Percentiles rank a stretch among this genome's conserved stretches.
These are phyloP conservation scores for Auxenochlorella pyrenoidosa DNA, from an alignment of 139 green algal genomes.

Conservation along the genomic window DNA sequence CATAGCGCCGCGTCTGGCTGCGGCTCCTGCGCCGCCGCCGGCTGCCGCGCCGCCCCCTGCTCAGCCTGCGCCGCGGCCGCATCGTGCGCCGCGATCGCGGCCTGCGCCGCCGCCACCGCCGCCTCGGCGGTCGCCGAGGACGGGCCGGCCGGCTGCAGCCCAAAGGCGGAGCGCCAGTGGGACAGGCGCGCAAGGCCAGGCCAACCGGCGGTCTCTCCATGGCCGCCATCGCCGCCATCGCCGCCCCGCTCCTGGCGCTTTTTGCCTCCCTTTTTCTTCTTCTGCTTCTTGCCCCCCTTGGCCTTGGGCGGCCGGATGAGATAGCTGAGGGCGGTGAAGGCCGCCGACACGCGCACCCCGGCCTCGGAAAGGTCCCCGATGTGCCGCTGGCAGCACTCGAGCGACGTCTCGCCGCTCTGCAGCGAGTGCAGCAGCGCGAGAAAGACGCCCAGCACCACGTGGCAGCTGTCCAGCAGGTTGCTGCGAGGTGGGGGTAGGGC, in stretches of 20 bases:
- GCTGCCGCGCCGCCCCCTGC: not conserved
- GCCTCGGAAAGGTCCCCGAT: slow-evolving; percentile 21
- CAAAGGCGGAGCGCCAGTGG: not conserved
- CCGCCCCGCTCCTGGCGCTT: not conserved
- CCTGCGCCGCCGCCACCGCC: not conserved
- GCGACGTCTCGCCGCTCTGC: not conserved
- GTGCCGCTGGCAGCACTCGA: slow-evolving; percentile 20
- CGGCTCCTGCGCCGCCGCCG: not conserved
- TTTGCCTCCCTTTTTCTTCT: not conserved
- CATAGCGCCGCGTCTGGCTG: not conserved
- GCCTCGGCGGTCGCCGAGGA: not conserved
- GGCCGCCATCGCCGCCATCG: not conserved
- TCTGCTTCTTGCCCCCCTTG: not conserved
- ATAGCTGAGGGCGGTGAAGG: slow-evolving; percentile 26
- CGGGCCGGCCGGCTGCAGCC: not conserved
- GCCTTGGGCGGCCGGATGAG: slow-evolving; percentile 23
- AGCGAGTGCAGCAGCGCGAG: slow-evolving; percentile 3
- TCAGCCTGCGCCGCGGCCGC: not conserved
- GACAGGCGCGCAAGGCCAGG: too few species aligned
- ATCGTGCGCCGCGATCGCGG: too few species aligned
- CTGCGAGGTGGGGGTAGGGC: not conserved
- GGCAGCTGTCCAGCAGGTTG: slow-evolving; percentile 15
- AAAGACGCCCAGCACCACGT: slow-evolving; percentile 6
- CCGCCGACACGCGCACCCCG: slow-evolving; percentile 21
- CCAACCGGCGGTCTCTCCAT: not conserved